phyloP scores from a whole-genome alignment of 345 rosid genomes.

The sweet orange (Citrus sinensis) region DNA sequence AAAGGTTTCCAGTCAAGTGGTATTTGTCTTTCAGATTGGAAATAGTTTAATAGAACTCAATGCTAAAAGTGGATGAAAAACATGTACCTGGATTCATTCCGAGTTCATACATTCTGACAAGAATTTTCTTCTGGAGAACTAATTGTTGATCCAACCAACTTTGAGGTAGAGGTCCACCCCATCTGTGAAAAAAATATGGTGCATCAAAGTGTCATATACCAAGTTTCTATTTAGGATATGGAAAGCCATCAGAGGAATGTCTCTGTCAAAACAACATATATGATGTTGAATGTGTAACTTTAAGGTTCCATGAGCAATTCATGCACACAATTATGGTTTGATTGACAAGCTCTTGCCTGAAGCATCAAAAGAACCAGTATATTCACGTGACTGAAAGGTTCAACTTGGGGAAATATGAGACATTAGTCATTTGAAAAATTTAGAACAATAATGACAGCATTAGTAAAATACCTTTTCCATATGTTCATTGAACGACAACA shows the following conservation, averaged over 20 bases:
- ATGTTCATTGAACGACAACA: not conserved
- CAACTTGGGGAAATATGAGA: not conserved
- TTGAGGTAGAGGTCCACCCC: constrained; percentile 78
- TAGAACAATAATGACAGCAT: not conserved
- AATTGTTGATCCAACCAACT: constrained; percentile 67
- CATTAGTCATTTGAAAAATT: not conserved
- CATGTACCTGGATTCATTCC: constrained; percentile 73
- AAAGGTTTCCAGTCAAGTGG: not conserved
- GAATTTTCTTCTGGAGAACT: constrained; percentile 56
- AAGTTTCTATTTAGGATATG: not conserved
- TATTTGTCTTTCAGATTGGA: not conserved
- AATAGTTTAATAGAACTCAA: not conserved
- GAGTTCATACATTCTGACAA: constrained; percentile 58
- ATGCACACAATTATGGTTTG: not conserved
- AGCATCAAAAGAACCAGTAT: constrained; percentile 6
- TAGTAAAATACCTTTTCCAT: too few species aligned
- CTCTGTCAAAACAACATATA: not conserved
- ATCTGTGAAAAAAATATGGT: constrained; percentile 29
- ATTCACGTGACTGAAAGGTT: not conserved
- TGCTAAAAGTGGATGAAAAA: not conserved
- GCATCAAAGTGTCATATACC: not conserved
- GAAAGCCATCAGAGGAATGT: constrained; percentile 13
- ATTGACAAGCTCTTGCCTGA: not conserved
- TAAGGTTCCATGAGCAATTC: not conserved
- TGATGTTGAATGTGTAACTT: not conserved